These are phyloP conservation scores for Trichoderma reesei DNA, from an alignment of 495 filamentous ascomycete genomes.

Conservation along the genomic window DNA sequence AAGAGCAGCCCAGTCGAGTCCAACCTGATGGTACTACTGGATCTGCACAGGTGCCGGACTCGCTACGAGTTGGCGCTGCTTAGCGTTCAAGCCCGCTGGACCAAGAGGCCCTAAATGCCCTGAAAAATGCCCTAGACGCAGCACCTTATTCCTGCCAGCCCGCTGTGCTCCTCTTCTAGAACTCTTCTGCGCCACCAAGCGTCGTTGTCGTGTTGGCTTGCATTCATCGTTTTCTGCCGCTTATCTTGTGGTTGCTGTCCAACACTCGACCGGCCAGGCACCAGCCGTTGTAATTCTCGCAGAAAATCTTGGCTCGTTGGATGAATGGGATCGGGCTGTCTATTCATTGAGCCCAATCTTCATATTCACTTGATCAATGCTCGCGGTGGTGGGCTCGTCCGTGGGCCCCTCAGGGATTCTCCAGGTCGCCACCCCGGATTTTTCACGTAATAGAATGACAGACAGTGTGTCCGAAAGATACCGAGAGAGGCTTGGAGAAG, in stretches of 20 bases:
- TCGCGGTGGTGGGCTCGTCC: neutral
- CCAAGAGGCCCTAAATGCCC: neutral
- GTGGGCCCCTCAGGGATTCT: neutral
- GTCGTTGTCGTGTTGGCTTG: too few species aligned
- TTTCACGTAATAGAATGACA: neutral
- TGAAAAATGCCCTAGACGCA: neutral
- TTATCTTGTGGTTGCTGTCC: neutral
- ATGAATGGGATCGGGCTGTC: neutral
- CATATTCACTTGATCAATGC: neutral
- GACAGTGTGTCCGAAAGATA: too few species aligned
- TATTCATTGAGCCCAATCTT: neutral
- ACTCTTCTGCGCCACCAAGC: neutral
- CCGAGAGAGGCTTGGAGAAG: too few species aligned
- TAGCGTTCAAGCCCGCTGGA: neutral
- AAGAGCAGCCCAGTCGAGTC: too few species aligned
- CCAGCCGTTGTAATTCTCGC: neutral
- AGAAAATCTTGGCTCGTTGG: neutral
- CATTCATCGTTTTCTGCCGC: neutral
- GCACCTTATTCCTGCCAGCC: neutral
- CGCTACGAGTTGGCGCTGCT: neutral
- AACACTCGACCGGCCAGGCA: neutral
- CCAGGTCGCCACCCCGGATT: neutral
- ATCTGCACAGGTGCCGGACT: too few species aligned
- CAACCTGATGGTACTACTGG: too few species aligned
- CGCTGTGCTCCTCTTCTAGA: constrained; percentile 1